These are phyloP conservation scores for Teratosphaeria pseudoeucalypti DNA, from an alignment of 2,329 filamentous ascomycete species.

Conservation along the genomic window DNA sequence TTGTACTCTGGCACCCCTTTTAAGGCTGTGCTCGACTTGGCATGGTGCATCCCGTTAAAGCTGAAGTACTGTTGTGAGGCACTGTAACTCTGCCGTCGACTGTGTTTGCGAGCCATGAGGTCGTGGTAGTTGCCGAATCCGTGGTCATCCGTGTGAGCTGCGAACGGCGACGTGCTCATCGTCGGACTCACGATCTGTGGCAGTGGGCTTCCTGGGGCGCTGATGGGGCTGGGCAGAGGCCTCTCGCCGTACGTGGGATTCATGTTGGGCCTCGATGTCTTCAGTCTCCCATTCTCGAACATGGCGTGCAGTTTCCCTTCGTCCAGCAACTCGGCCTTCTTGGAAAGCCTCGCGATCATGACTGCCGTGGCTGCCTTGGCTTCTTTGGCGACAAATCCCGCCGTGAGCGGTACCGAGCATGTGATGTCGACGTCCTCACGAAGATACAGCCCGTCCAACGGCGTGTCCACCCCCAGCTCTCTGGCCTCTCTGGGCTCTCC, in stretches of 20 bases:
- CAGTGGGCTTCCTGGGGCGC: slow-evolving; percentile 8
- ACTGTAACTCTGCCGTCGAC: slow-evolving; percentile 9
- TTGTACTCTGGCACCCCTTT: slow-evolving; percentile 14
- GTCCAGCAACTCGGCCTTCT: slow-evolving; percentile 57
- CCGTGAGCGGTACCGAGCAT: slow-evolving; percentile 51
- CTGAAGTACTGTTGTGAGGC: slow-evolving; percentile 18
- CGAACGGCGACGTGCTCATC: slow-evolving; percentile 5
- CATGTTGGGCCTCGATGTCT: slow-evolving; percentile 43
- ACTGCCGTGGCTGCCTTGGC: slow-evolving; percentile 56
- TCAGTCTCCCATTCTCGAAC: slow-evolving; percentile 55
- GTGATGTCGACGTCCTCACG: slow-evolving; percentile 62
- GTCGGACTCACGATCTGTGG: slow-evolving; percentile 1
- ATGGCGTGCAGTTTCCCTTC: slow-evolving; percentile 56
- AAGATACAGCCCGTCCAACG: slow-evolving; percentile 55
- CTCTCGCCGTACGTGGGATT: slow-evolving; percentile 6
- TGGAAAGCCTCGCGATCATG: slow-evolving; percentile 58
- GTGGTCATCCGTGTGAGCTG: slow-evolving; percentile 11
- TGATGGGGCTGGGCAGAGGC: slow-evolving; percentile 3
- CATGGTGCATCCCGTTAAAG: slow-evolving; percentile 16
- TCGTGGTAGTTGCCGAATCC: slow-evolving; percentile 23
- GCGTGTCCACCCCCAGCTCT: slow-evolving; percentile 56
- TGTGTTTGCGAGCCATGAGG: slow-evolving; percentile 8
- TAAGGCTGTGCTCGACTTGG: slow-evolving; percentile 13
- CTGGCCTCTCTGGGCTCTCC: slow-evolving; percentile 52
- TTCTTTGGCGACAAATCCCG: slow-evolving; percentile 53